Percentiles rank a stretch among this genome's conserved stretches.
Evolutionary conservation across 2,329 filamentous ascomycete species (phyloP).

Genomic region (Paraphaeosphaeria minitans): DNA sequence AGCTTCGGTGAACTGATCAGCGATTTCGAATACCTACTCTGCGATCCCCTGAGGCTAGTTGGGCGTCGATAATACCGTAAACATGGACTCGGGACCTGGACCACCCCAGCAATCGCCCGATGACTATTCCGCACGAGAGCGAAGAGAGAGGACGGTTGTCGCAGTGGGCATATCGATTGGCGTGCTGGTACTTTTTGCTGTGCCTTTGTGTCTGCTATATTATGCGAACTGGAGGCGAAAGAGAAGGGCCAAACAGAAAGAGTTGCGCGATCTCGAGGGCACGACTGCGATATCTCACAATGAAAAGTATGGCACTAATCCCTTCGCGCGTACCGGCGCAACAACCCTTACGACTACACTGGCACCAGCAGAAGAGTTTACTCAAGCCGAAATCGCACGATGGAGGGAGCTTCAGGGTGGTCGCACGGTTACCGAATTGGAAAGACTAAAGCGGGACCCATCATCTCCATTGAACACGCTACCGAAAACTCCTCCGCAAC

Average conservation of each 20-base stretch:
- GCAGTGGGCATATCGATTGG: conserved; percentile 7
- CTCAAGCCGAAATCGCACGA: neutral
- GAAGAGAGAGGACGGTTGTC: conserved; percentile 6
- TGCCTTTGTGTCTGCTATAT: conserved; percentile 3
- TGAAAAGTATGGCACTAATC: conserved; percentile 1
- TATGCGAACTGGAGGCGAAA: conserved; percentile 1
- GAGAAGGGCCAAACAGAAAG: neutral
- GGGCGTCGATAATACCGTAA: conserved; percentile 3
- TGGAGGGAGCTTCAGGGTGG: neutral
- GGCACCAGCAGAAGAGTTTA: neutral
- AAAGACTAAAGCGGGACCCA: conserved; percentile 2
- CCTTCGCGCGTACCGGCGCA: neutral
- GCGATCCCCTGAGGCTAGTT: neutral
- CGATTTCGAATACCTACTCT: neutral
- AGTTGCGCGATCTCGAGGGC: conserved; percentile 4
- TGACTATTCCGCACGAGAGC: conserved; percentile 3
- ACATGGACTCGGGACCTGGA: conserved; percentile 7
- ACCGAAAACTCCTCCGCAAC: neutral
- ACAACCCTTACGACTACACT: neutral
- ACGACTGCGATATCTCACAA: conserved; percentile 6
- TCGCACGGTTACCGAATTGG: neutral
- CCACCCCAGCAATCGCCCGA: conserved; percentile 9
- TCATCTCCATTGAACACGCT: neutral
- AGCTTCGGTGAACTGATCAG: neutral
- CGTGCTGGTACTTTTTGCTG: conserved; percentile 6